Conservation (phyloP, 108 stramenopile species). For the Halocafeteria seosinensis region DNA sequence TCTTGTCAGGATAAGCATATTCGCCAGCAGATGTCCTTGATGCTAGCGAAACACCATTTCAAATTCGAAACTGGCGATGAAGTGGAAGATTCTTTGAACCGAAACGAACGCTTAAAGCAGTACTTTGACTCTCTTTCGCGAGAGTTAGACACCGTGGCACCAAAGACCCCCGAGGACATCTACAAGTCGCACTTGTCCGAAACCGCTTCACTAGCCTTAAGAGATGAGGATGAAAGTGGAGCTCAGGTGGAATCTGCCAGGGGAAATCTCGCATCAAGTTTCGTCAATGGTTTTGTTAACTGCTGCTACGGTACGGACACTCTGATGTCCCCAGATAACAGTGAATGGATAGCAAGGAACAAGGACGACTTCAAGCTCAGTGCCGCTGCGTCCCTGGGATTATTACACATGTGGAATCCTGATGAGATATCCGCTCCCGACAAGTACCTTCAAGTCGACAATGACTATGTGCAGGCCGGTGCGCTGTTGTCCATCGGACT, state of each 20-base stretch:
- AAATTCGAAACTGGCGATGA: constrained; percentile 31
- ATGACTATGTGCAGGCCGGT: constrained; percentile 77
- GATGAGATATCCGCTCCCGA: constrained; percentile 94
- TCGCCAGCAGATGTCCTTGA: constrained; percentile 66
- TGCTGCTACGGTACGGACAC: constrained; percentile 78
- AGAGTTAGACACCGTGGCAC: constrained; percentile 75
- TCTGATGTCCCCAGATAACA: constrained; percentile 24
- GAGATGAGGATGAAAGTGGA: constrained; percentile 54
- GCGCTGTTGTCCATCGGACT: constrained; percentile 91
- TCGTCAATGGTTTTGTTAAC: constrained; percentile 97
- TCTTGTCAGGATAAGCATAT: not conserved
- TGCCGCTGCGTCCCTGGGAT: constrained; percentile 85
- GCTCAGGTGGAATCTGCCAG: constrained; percentile 83
- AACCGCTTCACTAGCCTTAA: constrained; percentile 59
- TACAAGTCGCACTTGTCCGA: constrained; percentile 96
- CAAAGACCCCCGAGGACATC: constrained; percentile 91
- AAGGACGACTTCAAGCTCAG: constrained; percentile 96
- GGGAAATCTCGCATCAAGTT: constrained; percentile 90
- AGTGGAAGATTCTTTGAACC: constrained; percentile 56
- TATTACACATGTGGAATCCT: constrained; percentile 92
- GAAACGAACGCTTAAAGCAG: constrained; percentile 70
- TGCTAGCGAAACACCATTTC: constrained; percentile 51
- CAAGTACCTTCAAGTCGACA: constrained; percentile 79
- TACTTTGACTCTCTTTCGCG: constrained; percentile 57
- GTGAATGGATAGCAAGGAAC: constrained; percentile 58